These are phyloP conservation scores for Fomitopsis pulvina DNA, from an alignment of 768 basidiomycete genomes.

Conservation along the genomic window DNA sequence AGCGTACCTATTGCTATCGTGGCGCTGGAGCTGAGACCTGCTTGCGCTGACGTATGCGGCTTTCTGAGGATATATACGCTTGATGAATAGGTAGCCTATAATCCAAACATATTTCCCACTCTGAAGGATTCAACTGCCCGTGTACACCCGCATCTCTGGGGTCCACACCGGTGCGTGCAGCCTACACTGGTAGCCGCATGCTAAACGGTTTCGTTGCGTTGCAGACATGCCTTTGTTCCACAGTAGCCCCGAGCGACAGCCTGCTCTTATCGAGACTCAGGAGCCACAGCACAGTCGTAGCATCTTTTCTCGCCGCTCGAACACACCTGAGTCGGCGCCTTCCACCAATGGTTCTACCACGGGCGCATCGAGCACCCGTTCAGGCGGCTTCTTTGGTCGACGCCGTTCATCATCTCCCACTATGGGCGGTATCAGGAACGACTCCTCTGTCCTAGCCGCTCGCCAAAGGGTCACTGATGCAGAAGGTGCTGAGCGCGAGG, in stretches of 20 bases:
- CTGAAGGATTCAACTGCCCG: no score
- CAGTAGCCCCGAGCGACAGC: conserved; percentile 8
- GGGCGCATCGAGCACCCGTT: conserved; percentile 8
- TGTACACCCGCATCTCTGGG: no score
- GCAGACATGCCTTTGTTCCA: conserved; percentile 24
- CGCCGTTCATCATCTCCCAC: conserved; percentile 20
- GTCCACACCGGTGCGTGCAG: neutral
- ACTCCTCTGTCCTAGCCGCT: conserved; percentile 42
- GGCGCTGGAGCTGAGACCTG: neutral
- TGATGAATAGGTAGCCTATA: no score
- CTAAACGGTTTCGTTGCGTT: neutral
- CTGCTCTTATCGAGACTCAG: conserved; percentile 11
- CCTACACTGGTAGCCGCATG: neutral
- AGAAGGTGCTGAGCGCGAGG: conserved; percentile 43
- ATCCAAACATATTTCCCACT: no score
- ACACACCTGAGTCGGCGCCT: conserved; percentile 6
- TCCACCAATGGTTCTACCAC: conserved; percentile 7
- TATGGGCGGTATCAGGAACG: conserved; percentile 19
- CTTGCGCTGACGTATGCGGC: no score
- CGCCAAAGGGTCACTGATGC: conserved; percentile 46
- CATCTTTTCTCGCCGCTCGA: conserved; percentile 20
- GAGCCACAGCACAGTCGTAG: conserved; percentile 15
- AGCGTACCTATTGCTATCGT: neutral
- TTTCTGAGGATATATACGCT: no score
- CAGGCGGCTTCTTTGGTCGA: conserved; percentile 20